Evolutionary conservation across 2,329 filamentous ascomycete species (phyloP), one percentile per base, ranked within the genome.

Genomic region (Fusarium pseudocircinatum): DNA sequence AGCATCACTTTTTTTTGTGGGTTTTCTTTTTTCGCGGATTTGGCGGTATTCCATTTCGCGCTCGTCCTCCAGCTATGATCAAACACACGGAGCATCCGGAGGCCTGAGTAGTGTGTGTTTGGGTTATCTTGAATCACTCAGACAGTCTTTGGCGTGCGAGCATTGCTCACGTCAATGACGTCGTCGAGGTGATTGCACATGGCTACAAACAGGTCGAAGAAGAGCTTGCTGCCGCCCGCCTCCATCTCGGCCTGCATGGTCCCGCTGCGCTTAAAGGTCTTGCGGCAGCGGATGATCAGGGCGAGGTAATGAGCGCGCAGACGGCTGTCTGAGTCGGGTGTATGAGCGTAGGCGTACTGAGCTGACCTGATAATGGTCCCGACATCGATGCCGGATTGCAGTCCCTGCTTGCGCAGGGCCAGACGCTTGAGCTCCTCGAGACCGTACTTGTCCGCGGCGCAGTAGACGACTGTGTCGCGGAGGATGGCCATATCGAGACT

Each of bases 191-290:
- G 95, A 86, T 97, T 98, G 88, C 94, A 97, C 92, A 98, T 94
- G 80, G 95, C 95, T 82, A 98, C 95, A 84, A 98, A 98, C 84
- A 98, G 88, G 88, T 98, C 95, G 86, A 98, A 98, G 89, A 96
- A 98, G 86, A 98, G 89, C 88, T 95, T 95, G 85, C 90, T 89
- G 80, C 86, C 95, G 83, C 95, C 95, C 84, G 91, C 91, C 87
- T 97, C 94, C 95, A 98, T 98, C 87, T 98, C 95, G 87, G 93
- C 92, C 89, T 98, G 95, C 95, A 98, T 97, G 84, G 95, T 98
- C 85, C 95, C 95, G 87, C 95, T 97, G 85, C 93, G 92, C 92
- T 97, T 98, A 85, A 98, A 98, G 80, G 94, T 97, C 88, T 95
- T 95, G 84, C 96, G 94, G 89, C 94, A 96, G 87, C 95, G 93